Conservation (phyloP, 768 basidiomycete species). For the Pleurotus salmoneostramineus region DNA sequence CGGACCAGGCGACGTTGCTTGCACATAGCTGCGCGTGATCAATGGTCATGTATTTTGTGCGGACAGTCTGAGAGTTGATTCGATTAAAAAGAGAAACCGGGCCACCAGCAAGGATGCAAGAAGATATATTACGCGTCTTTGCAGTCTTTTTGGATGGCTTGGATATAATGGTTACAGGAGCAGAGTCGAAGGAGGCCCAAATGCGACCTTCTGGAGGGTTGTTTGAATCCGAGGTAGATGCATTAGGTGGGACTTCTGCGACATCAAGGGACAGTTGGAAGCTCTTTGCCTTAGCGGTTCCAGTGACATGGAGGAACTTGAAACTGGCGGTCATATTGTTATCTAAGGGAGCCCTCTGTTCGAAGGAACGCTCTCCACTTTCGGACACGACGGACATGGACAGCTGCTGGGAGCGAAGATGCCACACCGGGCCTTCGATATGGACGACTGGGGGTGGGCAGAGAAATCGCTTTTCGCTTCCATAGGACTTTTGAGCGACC, state of each 20-base stretch:
- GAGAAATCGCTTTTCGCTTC: slow-evolving; percentile 91
- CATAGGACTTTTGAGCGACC: slow-evolving; percentile 95
- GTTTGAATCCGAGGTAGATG: slow-evolving; percentile 39
- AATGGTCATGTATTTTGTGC: slow-evolving; percentile 96
- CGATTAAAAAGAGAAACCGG: slow-evolving; percentile 93
- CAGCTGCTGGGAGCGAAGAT: slow-evolving; percentile 76
- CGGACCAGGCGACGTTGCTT: slow-evolving; percentile 91
- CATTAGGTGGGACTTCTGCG: slow-evolving; percentile 63
- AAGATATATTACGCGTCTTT: slow-evolving; percentile 89
- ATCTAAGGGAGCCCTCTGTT: slow-evolving; percentile 81
- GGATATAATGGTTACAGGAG: slow-evolving; percentile 91
- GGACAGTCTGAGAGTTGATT: slow-evolving; percentile 94
- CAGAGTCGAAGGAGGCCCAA: slow-evolving; percentile 92
- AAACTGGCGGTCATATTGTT: slow-evolving; percentile 84
- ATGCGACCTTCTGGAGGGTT: slow-evolving; percentile 58
- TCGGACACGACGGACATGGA: slow-evolving; percentile 87
- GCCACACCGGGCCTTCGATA: slow-evolving; percentile 85
- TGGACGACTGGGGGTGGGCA: slow-evolving; percentile 93
- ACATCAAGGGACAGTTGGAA: slow-evolving; percentile 86
- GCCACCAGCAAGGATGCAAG: slow-evolving; percentile 85
- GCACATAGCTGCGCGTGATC: slow-evolving; percentile 80
- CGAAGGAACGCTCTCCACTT: slow-evolving; percentile 76
- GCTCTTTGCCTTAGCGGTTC: slow-evolving; percentile 85
- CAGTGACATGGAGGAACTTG: slow-evolving; percentile 88
- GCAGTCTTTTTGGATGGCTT: slow-evolving; percentile 97